Evolutionary conservation across 2,329 filamentous ascomycete genomes (phyloP), one percentile per base, ranked within the genome.

Genomic region (Fragosphaeria purpurea): DNA sequence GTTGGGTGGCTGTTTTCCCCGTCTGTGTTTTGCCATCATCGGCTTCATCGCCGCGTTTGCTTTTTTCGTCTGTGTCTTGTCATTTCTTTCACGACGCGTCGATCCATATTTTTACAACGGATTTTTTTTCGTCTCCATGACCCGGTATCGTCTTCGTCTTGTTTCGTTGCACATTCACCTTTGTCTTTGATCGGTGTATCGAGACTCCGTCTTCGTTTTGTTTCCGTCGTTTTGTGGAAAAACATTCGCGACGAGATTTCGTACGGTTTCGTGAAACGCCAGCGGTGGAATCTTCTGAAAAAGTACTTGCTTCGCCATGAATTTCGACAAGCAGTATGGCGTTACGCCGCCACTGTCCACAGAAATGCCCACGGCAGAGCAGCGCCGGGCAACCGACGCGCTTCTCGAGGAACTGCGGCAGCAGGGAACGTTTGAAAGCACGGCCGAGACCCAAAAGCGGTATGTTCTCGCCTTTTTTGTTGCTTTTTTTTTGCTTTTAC

Each of bases 351-450:
- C 93, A 44, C 87, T 98, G 39, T 95, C 89, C 22, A 77, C 76
- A 10, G 73, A 76, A 30, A 74, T 89, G 31, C 93, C 93, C 5
- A 93, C 85, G 1, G 77, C 85, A 50, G 71, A 77, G 39, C 91
- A 98, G 65, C 79, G 85, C 51, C 76, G 83, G 56, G 79, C 85
- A 47, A 94, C 88, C 60, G 83, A 88, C 58, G 75, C 83, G 50
- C 77, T 98, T 43, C 78, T 95, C 51, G 81, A 86, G 50, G 90
- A 96, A 68, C 72, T 98, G 54, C 88, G 88, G 65, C 76, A 76
- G 41, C 87, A 96, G 68, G 91, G 94, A 68, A 95, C 93, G 48
- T 98, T 95, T 61, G 93, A 97, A 68, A 81, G 80, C 48, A 77
- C 82, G 11, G 76, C 86, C 42, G 93, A 94, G 63, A 95, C 88